Evolutionary conservation across 2,329 filamentous ascomycete species (phyloP).

Genomic region (Tolypocladium pustulatum): DNA sequence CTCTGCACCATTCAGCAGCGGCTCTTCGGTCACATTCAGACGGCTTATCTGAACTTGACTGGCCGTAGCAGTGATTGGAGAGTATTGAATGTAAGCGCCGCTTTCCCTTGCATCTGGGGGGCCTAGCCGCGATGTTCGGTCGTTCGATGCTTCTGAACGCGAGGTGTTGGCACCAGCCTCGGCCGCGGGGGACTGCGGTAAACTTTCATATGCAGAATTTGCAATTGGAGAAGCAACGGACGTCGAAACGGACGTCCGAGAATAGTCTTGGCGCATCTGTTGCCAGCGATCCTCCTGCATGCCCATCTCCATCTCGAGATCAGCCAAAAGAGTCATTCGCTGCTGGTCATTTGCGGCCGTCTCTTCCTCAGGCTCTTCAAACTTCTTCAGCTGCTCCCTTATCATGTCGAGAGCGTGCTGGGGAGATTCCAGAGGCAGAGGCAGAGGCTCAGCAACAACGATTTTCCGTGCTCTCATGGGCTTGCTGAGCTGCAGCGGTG

Average conservation of each 20-base stretch:
- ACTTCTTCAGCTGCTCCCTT: constrained; percentile 38
- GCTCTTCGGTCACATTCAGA: not conserved
- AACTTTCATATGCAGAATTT: not conserved
- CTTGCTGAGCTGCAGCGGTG: constrained; percentile 39
- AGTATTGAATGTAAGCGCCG: not conserved
- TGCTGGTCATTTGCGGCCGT: constrained; percentile 26
- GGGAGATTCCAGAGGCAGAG: constrained; percentile 42
- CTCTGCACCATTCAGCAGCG: not conserved
- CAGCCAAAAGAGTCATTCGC: constrained; percentile 40
- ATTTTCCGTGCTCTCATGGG: constrained; percentile 31
- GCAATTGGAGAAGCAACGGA: constrained; percentile 19
- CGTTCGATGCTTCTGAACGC: not conserved
- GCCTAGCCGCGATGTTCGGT: not conserved
- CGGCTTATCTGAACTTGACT: constrained; percentile 1
- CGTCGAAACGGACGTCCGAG: constrained; percentile 40
- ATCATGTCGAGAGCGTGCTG: constrained; percentile 37
- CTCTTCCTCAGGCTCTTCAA: constrained; percentile 30
- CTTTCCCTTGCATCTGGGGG: not conserved
- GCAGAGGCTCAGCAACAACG: constrained; percentile 38
- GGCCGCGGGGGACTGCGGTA: not conserved
- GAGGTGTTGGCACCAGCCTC: not conserved
- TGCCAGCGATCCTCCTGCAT: constrained; percentile 51
- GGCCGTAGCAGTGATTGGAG: not conserved
- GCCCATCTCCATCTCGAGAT: constrained; percentile 52
- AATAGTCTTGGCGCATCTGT: constrained; percentile 41